A percentile compares a stretch with the other conserved stretches of the same genome.
Conservation (phyloP, 2,329 filamentous ascomycete species). For the Nemania serpens region DNA sequence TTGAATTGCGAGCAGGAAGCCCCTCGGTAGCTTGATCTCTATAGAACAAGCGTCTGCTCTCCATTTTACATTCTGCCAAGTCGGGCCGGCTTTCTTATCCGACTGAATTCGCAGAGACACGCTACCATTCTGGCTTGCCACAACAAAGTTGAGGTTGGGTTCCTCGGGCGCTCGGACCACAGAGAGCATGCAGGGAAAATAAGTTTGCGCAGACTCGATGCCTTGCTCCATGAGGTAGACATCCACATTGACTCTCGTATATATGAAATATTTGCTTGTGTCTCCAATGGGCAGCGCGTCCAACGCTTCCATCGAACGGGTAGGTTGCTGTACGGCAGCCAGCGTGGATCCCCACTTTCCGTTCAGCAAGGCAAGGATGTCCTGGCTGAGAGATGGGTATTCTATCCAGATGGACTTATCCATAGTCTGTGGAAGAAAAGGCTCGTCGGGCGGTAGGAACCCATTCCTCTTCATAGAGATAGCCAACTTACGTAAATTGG, state of each 20-base stretch:
- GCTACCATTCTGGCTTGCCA: slow-evolving; percentile 79
- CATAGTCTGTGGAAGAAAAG: slow-evolving; percentile 74
- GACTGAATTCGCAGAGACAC: slow-evolving; percentile 76
- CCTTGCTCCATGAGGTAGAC: slow-evolving; percentile 76
- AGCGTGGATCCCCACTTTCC: slow-evolving; percentile 60
- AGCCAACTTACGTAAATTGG: slow-evolving; percentile 73
- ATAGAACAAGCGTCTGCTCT: slow-evolving; percentile 68
- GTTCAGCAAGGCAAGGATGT: slow-evolving; percentile 72
- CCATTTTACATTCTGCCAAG: slow-evolving; percentile 85
- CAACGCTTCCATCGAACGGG: slow-evolving; percentile 58
- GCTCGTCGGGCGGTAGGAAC: slow-evolving; percentile 72
- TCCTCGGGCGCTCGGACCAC: slow-evolving; percentile 73
- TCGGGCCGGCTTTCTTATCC: slow-evolving; percentile 69
- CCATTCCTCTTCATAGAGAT: slow-evolving; percentile 85
- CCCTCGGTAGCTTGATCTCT: slow-evolving; percentile 72
- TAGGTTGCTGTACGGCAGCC: slow-evolving; percentile 52
- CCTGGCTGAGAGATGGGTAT: slow-evolving; percentile 74
- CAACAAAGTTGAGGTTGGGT: slow-evolving; percentile 70
- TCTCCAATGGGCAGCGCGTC: slow-evolving; percentile 80
- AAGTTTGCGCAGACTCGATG: slow-evolving; percentile 67
- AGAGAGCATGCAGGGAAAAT: slow-evolving; percentile 76
- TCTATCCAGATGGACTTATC: slow-evolving; percentile 82
- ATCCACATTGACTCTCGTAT: slow-evolving; percentile 76
- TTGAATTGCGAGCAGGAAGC: slow-evolving; percentile 73
- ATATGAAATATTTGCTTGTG: slow-evolving; percentile 73